Evolutionary conservation across 352 stramenopile species (phyloP).

Genomic region (Lagenidium sp.): DNA sequence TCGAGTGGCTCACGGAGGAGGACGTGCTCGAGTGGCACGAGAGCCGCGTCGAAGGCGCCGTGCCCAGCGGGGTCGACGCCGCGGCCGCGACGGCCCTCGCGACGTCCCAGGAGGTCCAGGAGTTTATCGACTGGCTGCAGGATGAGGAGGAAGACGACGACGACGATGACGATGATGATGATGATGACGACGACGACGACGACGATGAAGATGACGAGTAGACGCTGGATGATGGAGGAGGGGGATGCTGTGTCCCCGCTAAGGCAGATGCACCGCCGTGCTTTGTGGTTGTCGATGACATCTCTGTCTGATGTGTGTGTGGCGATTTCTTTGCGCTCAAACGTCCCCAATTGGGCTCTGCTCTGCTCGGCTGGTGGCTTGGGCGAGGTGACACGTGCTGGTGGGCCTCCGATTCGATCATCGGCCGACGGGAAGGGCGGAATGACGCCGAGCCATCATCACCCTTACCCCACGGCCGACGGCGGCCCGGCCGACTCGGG

Average conservation of each 20-base stretch:
- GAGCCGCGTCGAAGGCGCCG: conserved; percentile 7
- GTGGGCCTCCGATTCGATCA: too few relatives aligned
- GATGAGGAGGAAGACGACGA: conserved; percentile 60
- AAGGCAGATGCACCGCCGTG: too few relatives aligned
- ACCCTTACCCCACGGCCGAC: too few relatives aligned
- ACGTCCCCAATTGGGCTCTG: too few relatives aligned
- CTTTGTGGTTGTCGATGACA: not conserved
- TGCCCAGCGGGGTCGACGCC: conserved; percentile 6
- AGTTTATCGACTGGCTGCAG: conserved; percentile 93
- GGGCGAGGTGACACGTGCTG: too few relatives aligned
- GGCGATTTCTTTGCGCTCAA: not conserved
- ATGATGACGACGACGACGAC: conserved; percentile 20
- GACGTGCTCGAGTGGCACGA: conserved; percentile 89
- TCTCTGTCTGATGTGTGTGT: not conserved
- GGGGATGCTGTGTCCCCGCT: too few relatives aligned
- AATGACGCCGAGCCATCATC: too few relatives aligned
- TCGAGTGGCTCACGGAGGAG: conserved; percentile 91
- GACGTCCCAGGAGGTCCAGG: conserved; percentile 68
- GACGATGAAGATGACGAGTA: conserved; percentile 10
- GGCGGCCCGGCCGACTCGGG: too few relatives aligned
- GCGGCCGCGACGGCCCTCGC: conserved; percentile 34
- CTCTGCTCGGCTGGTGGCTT: too few relatives aligned
- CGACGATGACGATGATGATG: conserved; percentile 29
- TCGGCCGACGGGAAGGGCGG: too few relatives aligned
- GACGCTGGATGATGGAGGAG: not conserved